phyloP scores from a whole-genome alignment of 306 rosid genomes.

The Acmispon strigosus region DNA sequence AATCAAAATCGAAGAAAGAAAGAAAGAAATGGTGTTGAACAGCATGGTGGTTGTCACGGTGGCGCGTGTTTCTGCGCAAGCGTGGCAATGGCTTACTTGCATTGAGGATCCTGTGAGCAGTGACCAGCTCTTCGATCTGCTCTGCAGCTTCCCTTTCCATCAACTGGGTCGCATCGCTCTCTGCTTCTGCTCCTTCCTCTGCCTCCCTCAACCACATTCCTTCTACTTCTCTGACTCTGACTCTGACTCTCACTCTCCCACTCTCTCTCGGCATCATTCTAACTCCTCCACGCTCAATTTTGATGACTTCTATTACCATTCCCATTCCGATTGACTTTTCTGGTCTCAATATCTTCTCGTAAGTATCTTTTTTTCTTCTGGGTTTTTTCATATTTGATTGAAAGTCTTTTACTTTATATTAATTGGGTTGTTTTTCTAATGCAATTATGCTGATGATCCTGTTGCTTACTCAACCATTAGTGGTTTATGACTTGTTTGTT shows the following conservation, averaged over 20 bases:
- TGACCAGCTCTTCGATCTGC: conserved; percentile 50
- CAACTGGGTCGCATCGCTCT: conserved; percentile 63
- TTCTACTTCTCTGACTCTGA: conserved; percentile 36
- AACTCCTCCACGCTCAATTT: conserved; percentile 34
- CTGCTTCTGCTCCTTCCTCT: conserved; percentile 67
- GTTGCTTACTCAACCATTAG: background rate
- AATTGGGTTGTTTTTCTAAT: conserved; percentile 4
- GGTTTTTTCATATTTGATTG: background rate
- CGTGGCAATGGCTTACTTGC: conserved; percentile 60
- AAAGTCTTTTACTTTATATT: background rate
- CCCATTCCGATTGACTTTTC: conserved; percentile 55
- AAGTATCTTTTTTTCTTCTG: background rate
- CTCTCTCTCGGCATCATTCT: background rate
- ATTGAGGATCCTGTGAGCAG: conserved; percentile 49
- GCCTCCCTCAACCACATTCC: conserved; percentile 48
- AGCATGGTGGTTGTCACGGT: conserved; percentile 48
- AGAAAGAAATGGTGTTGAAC: conserved; percentile 72
- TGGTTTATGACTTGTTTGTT: background rate
- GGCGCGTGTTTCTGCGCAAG: conserved; percentile 60
- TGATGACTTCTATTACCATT: conserved; percentile 36
- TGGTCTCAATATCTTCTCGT: background rate
- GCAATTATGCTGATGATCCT: background rate
- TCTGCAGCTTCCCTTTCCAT: conserved; percentile 61
- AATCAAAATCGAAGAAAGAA: background rate
- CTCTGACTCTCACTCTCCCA: background rate